These are phyloP conservation scores for Cynara cardunculus DNA, from an alignment of 129 eudicot species.

Conservation along the genomic window DNA sequence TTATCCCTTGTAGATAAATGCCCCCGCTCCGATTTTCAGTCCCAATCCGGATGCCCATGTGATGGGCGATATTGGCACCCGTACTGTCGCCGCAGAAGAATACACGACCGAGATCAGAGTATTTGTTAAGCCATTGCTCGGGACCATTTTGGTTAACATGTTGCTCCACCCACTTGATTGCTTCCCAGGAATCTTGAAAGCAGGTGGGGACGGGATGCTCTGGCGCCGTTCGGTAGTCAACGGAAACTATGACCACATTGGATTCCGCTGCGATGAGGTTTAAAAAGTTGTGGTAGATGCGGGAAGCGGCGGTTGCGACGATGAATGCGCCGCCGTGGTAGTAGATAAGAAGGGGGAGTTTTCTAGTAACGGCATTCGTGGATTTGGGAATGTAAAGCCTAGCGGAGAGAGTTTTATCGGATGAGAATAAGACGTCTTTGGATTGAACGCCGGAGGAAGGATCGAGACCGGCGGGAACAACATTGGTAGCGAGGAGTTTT, in stretches of 20 bases:
- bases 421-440: constrained; percentile 21
- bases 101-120: constrained; percentile 6
- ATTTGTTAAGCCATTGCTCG: constrained; percentile 20
- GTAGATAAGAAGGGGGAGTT: constrained; percentile 28
- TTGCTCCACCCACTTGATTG: constrained; percentile 20
- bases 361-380: neutral
- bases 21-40: neutral
- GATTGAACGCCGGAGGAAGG: constrained; percentile 31
- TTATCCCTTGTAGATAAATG: too few species aligned
- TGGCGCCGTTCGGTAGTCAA: constrained; percentile 29
- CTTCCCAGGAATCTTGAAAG: constrained; percentile 27
- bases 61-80: constrained; percentile 33
- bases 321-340: constrained; percentile 35
- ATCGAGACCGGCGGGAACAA: constrained; percentile 19
- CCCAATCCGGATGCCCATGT: constrained; percentile 18
- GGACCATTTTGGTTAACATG: neutral
- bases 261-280: constrained; percentile 3
- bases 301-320: constrained; percentile 16
- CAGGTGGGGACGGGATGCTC: constrained; percentile 16
- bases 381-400: constrained; percentile 14
- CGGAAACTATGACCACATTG: constrained; percentile 17
- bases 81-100: constrained; percentile 36
- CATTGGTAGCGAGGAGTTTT: neutral
- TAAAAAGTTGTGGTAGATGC: constrained; percentile 6
- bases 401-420: neutral